Evolutionary conservation across 495 filamentous ascomycete species (phyloP).

Genomic region (Stereocaulon alpinum): DNA sequence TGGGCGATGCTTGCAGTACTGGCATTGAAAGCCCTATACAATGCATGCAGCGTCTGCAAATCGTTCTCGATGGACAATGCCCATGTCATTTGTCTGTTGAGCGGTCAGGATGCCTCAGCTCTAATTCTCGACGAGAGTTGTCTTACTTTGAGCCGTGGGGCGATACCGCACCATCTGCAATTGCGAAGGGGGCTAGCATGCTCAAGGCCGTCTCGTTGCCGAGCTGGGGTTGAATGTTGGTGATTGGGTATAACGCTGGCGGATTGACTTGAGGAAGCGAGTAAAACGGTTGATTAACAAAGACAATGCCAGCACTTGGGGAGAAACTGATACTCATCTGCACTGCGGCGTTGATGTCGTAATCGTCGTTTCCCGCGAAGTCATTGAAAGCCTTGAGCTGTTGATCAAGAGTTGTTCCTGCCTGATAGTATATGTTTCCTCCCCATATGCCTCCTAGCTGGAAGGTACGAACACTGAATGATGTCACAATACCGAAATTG

Average conservation of each 20-base stretch:
- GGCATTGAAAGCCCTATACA: constrained; percentile 23
- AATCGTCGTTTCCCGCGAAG: constrained; percentile 15
- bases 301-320: background rate
- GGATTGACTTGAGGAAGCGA: constrained; percentile 1
- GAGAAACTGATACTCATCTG: background rate
- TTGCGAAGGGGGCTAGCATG: too few relatives aligned
- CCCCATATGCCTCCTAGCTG: constrained; percentile 35
- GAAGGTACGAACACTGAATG: constrained; percentile 34
- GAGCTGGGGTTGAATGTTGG: constrained; percentile 2
- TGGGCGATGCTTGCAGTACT: constrained; percentile 19
- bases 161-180: too few relatives aligned
- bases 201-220: too few relatives aligned
- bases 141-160: too few relatives aligned
- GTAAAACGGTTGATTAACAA: too few relatives aligned
- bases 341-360: constrained; percentile 25
- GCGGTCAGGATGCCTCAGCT: too few relatives aligned
- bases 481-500: constrained; percentile 49
- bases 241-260: background rate
- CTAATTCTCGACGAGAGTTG: too few relatives aligned
- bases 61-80: constrained; percentile 22
- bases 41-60: constrained; percentile 16
- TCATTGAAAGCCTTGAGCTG: constrained; percentile 20
- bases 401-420: constrained; percentile 1
- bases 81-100: too few relatives aligned
- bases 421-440: constrained; percentile 24